These are phyloP conservation scores for Heterococcus sp. DNA, from an alignment of 108 stramenopile species.

Conservation along the genomic window DNA sequence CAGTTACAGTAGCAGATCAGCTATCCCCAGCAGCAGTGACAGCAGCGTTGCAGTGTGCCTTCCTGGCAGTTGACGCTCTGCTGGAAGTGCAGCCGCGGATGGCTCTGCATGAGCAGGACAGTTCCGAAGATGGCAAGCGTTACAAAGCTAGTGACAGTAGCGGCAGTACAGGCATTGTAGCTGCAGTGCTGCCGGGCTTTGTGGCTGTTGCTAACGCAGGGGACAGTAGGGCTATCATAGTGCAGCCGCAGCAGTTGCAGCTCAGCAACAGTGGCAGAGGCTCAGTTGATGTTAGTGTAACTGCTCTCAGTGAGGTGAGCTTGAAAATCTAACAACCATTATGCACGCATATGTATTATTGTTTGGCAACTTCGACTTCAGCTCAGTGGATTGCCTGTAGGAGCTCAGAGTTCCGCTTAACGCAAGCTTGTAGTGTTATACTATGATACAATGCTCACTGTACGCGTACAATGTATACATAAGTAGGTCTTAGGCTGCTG, in stretches of 20 bases:
- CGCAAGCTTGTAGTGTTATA: no score
- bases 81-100: not conserved
- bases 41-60: not conserved
- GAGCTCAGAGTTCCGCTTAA: no score
- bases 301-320: no score
- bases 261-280: no score
- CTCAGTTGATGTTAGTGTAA: no score
- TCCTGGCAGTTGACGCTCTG: not conserved
- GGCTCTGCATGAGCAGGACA: not conserved
- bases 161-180: constrained; percentile 24
- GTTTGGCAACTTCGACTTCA: no score
- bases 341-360: no score
- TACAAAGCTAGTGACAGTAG: constrained; percentile 9
- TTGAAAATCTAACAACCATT: no score
- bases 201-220: constrained; percentile 20
- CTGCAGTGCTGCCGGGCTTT: not conserved
- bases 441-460: no score
- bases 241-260: not conserved
- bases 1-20: not conserved
- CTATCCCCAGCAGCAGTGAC: not conserved
- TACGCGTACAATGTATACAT: no score
- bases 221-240: constrained; percentile 6
- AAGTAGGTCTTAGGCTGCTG: no score
- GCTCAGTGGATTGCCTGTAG: no score
- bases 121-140: not conserved